A percentile compares a stretch with the other conserved stretches of the same genome.
Evolutionary conservation across 1,139 yeast species (phyloP).

Genomic region (Taphrina confusa): DNA sequence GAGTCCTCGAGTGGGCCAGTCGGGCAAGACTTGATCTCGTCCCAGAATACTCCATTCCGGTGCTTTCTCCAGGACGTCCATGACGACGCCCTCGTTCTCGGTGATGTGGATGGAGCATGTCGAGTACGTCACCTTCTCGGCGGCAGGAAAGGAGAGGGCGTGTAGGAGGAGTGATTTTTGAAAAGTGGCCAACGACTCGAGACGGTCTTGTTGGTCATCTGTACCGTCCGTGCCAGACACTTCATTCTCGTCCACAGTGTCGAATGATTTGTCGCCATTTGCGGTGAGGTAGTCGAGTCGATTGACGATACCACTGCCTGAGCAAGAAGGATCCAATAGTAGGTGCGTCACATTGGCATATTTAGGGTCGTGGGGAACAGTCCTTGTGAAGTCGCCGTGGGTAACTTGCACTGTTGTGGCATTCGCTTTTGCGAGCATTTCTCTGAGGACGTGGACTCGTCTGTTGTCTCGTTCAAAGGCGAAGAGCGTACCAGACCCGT

Average conservation of each 20-base stretch:
- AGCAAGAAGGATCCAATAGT: constrained; percentile 94
- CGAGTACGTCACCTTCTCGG: constrained; percentile 79
- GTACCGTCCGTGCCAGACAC: constrained; percentile 41
- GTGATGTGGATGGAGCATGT: constrained; percentile 93
- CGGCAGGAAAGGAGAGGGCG: constrained; percentile 79
- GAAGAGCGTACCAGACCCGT: constrained; percentile 51
- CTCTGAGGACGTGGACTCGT: constrained; percentile 69
- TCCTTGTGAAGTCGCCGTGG: constrained; percentile 78
- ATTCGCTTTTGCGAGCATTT: constrained; percentile 80
- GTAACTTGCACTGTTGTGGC: constrained; percentile 72
- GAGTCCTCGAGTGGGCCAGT: constrained; percentile 84
- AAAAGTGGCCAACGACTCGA: constrained; percentile 74
- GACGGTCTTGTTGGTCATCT: constrained; percentile 52
- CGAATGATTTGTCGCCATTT: constrained; percentile 24
- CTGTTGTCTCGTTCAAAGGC: constrained; percentile 86
- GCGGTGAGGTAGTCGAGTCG: constrained; percentile 57
- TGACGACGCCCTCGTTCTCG: constrained; percentile 90
- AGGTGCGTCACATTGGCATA: constrained; percentile 62
- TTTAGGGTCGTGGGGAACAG: constrained; percentile 56
- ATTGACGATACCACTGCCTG: constrained; percentile 96
- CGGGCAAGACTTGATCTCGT: constrained; percentile 66
- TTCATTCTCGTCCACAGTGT: constrained; percentile 42
- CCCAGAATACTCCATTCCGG: constrained; percentile 76
- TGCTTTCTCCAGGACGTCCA: constrained; percentile 62
- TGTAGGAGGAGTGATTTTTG: constrained; percentile 85